phyloP scores from a whole-genome alignment of 1,284 basidiomycete genomes.

The Melampsora abietis-canadensis region DNA sequence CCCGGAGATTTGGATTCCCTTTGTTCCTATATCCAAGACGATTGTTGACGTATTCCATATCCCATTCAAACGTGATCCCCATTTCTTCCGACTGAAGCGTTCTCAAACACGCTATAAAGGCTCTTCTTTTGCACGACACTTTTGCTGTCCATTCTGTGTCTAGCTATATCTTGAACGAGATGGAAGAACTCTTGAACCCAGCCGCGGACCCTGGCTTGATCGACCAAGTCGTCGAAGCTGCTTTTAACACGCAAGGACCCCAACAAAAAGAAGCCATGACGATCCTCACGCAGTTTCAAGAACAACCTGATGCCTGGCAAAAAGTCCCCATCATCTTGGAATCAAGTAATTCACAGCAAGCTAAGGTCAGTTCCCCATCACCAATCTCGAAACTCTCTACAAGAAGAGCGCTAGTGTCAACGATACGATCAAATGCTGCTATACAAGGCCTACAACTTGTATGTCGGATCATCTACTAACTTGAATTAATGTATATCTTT shows the following conservation, averaged over 20 bases:
- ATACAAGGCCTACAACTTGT: neutral
- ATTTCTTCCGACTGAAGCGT: neutral
- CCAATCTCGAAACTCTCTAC: neutral
- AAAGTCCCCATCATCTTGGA: constrained; percentile 92
- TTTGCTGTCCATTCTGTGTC: neutral
- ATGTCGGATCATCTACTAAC: constrained; percentile 6
- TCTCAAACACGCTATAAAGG: neutral
- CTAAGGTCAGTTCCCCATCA: constrained; percentile 64
- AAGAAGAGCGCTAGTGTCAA: neutral
- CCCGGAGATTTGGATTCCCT: no score
- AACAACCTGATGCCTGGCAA: constrained; percentile 96
- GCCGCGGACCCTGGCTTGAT: constrained; percentile 68
- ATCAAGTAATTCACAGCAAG: constrained; percentile 75
- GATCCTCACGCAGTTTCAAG: constrained; percentile 88
- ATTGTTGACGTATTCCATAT: no score
- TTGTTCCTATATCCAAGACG: no score
- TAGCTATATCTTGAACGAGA: neutral
- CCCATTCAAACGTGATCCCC: neutral
- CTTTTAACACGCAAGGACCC: constrained; percentile 75
- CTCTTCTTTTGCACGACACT: neutral
- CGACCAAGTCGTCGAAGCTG: constrained; percentile 73
- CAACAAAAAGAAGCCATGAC: constrained; percentile 53
- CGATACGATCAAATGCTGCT: neutral
- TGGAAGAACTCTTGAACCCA: constrained; percentile 44
- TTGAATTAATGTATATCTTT: neutral